Conservation (phyloP, 2,329 filamentous ascomycete species). For the Rutstroemia sydowiana region DNA sequence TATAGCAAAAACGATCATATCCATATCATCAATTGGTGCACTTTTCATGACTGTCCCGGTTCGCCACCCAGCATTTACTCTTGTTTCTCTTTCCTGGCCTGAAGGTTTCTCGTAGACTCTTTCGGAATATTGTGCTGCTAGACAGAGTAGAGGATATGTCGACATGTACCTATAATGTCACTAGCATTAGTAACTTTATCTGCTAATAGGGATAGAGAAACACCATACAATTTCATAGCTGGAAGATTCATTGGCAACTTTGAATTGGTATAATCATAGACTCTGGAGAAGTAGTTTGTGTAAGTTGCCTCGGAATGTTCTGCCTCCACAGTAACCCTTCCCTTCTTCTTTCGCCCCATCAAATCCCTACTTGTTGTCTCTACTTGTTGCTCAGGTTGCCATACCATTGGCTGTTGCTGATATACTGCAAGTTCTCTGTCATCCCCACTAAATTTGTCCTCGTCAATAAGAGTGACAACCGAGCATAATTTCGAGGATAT, state of each 20-base stretch:
- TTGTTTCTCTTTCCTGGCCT: conserved; percentile 57
- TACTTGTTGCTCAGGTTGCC: conserved; percentile 20
- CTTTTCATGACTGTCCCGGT: conserved; percentile 75
- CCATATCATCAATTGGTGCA: conserved; percentile 67
- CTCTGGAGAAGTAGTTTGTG: conserved; percentile 64
- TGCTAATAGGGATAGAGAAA: not conserved
- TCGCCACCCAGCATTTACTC: conserved; percentile 63
- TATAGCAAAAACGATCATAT: conserved; percentile 77
- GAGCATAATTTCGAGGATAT: conserved; percentile 57
- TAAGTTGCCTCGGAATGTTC: conserved; percentile 34
- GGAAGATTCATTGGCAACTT: conserved; percentile 60
- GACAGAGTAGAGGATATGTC: conserved; percentile 69
- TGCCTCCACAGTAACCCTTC: conserved; percentile 31
- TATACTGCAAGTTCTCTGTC: conserved; percentile 43
- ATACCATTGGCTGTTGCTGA: conserved; percentile 13
- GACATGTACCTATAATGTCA: conserved; percentile 51
- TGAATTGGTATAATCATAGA: conserved; percentile 72
- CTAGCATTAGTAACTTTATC: not conserved
- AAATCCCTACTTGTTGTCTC: conserved; percentile 13
- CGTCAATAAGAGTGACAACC: conserved; percentile 66
- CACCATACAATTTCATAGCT: conserved; percentile 52
- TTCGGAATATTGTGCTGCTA: conserved; percentile 72
- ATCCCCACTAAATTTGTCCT: conserved; percentile 45
- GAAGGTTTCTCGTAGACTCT: conserved; percentile 62
- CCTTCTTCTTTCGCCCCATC: conserved; percentile 25